Evolutionary conservation across 805 yeast genomes (phyloP), one percentile per base, ranked within the genome.

Genomic region (Starmerella kuoi): DNA sequence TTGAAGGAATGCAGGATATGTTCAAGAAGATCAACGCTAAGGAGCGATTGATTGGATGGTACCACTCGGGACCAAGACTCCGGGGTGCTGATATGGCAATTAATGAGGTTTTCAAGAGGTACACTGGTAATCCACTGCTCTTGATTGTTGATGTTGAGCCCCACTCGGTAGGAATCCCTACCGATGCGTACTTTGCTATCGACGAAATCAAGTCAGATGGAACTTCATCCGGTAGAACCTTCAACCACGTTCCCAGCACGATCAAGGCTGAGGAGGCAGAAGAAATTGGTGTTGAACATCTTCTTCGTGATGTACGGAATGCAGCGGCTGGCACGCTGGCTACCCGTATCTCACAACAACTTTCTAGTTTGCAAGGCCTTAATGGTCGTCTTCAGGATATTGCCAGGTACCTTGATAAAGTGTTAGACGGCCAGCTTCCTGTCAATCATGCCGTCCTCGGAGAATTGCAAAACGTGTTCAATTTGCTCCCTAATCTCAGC

Each of bases 261-360:
- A 85, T 93, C 50, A 88, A 83, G 59, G 99, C 99, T 3, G 98
- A 91, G 59, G 99, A 91, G 60, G 98, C 98, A 8, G 99, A 91
- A 64, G 99, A 91, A 63, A 91, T 91, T 53, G 99, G 98, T 48
- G 99, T 91, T 12, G 99, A 91, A 62, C 99, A 91, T 61, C 65
- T 91, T 47, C 65, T 91, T 46, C 77, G 97, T 57, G 98, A 91
- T 57, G 85, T 86, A 20, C 76, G 96, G 56, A 96, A 88, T 59
- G 95, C 87, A 55, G 95, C 97, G 8, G 93, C 95, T 12, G 98
- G 98, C 8, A 79, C 79, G 37, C 71, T 91, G 46, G 79, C 96
- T 2, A 74, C 87, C 40, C 76, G 79, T 58, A 76, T 91, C 41
- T 86, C 97, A 14, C 80, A 82, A 58, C 95, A 86, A 58, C 74